These are phyloP conservation scores for Cladosporium sphaerospermum DNA, from an alignment of 2,329 filamentous ascomycete genomes.

Conservation along the genomic window DNA sequence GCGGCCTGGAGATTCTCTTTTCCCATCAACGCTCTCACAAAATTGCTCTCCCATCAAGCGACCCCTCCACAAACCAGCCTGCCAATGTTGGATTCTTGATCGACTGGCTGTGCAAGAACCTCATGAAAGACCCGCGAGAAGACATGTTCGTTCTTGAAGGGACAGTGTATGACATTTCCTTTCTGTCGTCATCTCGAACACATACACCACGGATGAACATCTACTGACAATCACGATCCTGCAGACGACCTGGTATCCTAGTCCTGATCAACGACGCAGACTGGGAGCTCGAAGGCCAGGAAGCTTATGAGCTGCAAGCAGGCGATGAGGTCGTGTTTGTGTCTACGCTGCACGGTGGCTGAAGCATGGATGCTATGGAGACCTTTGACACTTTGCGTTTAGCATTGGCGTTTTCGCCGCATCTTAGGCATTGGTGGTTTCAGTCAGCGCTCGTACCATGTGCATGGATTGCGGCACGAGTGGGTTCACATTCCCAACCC, in stretches of 20 bases:
- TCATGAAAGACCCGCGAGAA: conserved; percentile 79
- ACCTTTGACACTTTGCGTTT: too few relatives aligned
- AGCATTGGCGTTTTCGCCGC: too few relatives aligned
- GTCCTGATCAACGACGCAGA: conserved; percentile 97
- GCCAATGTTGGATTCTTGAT: conserved; percentile 72
- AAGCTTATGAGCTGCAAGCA: conserved; percentile 73
- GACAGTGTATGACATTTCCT: conserved; percentile 63
- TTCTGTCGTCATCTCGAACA: not conserved
- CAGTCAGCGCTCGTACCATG: too few relatives aligned
- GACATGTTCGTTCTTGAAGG: conserved; percentile 85
- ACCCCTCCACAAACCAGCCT: conserved; percentile 50
- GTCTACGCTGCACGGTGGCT: conserved; percentile 91
- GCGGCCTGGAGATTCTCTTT: conserved; percentile 92
- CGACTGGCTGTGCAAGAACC: conserved; percentile 66
- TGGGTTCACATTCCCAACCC: too few relatives aligned
- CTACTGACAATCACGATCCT: not conserved
- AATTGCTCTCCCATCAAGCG: conserved; percentile 59
- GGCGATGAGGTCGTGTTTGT: conserved; percentile 92
- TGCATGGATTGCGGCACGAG: too few relatives aligned
- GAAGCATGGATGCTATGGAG: conserved; percentile 18
- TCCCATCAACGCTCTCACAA: conserved; percentile 69
- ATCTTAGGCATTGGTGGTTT: too few relatives aligned
- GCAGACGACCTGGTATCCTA: conserved; percentile 85
- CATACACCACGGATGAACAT: not conserved
- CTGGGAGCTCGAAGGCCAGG: conserved; percentile 96